phyloP scores from a whole-genome alignment of 2,329 filamentous ascomycete species.

The Truncatella angustata region DNA sequence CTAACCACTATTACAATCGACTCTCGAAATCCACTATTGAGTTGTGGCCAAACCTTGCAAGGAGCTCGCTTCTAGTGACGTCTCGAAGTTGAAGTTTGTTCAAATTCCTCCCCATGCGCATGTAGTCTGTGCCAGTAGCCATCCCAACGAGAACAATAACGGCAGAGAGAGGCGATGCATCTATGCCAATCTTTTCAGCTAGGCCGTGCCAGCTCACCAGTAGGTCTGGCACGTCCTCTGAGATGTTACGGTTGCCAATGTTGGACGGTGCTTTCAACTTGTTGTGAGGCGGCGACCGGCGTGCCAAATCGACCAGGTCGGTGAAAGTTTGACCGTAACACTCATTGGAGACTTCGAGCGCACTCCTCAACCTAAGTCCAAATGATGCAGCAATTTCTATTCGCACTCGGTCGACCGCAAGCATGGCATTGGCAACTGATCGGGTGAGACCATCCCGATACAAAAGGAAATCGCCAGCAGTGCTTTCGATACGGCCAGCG shows the following conservation, averaged over 20 bases:
- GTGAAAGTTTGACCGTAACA: conserved; percentile 23
- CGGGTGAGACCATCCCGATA: conserved; percentile 19
- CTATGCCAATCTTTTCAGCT: conserved; percentile 18
- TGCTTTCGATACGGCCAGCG: conserved; percentile 25
- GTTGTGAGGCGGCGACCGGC: conserved; percentile 21
- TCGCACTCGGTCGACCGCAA: conserved; percentile 20
- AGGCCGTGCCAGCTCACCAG: conserved; percentile 19
- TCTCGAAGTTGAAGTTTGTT: conserved; percentile 8
- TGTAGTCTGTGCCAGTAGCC: conserved; percentile 16
- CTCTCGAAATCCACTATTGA: background rate
- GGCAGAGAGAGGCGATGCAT: conserved; percentile 18
- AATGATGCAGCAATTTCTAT: conserved; percentile 19
- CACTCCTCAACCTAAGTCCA: conserved; percentile 18
- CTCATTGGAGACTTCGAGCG: conserved; percentile 21
- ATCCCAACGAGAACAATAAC: conserved; percentile 19
- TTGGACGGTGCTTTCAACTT: conserved; percentile 16
- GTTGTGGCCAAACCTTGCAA: background rate
- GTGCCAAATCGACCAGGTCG: conserved; percentile 21
- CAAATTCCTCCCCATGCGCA: conserved; percentile 15
- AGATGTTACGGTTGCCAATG: conserved; percentile 20
- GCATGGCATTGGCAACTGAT: conserved; percentile 19
- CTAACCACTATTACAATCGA: background rate
- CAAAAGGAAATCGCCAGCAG: conserved; percentile 20
- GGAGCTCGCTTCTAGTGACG: conserved; percentile 10
- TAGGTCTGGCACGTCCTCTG: conserved; percentile 20